Evolutionary conservation across 2,329 filamentous ascomycete species (phyloP).

Genomic region (Fusarium sp.): DNA sequence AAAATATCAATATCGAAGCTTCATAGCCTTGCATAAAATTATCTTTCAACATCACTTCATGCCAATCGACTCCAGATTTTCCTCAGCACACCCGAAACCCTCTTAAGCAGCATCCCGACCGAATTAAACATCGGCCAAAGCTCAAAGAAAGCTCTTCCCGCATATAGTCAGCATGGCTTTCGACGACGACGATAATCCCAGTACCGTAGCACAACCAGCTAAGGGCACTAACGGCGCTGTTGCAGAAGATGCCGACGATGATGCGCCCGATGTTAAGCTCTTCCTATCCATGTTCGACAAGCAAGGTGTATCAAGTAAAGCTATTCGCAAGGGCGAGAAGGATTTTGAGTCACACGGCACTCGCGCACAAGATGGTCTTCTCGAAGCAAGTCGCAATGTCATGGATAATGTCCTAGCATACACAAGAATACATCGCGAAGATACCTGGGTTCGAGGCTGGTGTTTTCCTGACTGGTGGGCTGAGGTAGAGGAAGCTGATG

Average conservation of each 20-base stretch:
- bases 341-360: slow-evolving; percentile 97
- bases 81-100: not conserved
- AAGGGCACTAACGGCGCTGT: slow-evolving; percentile 47
- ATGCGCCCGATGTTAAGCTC: slow-evolving; percentile 88
- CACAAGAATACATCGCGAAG: slow-evolving; percentile 78
- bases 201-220: slow-evolving; percentile 31
- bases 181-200: slow-evolving; percentile 59
- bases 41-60: slow-evolving; percentile 30
- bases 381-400: slow-evolving; percentile 84
- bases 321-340: slow-evolving; percentile 93
- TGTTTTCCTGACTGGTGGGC: slow-evolving; percentile 76
- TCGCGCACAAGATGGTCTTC: slow-evolving; percentile 78
- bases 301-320: slow-evolving; percentile 65
- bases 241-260: slow-evolving; percentile 76
- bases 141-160: not conserved
- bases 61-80: not conserved
- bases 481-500: slow-evolving; percentile 33
- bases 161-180: slow-evolving; percentile 54
- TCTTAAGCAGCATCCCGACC: not conserved
- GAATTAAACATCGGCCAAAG: not conserved
- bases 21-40: slow-evolving; percentile 40
- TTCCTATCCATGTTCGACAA: slow-evolving; percentile 67
- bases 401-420: slow-evolving; percentile 90
- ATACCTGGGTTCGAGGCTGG: slow-evolving; percentile 75
- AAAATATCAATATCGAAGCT: slow-evolving; percentile 25